A percentile compares a stretch with the other conserved stretches of the same genome.
Evolutionary conservation across 441 rosid genomes (phyloP).

Genomic region (Gossypium lobatum): DNA sequence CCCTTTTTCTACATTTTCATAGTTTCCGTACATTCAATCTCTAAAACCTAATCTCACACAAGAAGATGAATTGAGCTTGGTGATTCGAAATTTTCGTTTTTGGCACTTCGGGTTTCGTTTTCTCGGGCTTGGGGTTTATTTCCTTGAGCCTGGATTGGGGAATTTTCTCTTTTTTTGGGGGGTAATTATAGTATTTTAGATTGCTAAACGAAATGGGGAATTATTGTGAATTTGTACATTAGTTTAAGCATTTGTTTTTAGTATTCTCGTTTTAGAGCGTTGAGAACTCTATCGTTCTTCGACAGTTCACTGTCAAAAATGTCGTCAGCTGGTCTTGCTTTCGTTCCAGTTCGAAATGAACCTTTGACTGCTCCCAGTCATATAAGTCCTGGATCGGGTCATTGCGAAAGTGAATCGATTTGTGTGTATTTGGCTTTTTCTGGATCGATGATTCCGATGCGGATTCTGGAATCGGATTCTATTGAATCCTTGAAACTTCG

Average conservation of each 20-base stretch:
- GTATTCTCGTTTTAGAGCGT: constrained; percentile 3
- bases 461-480: constrained; percentile 54
- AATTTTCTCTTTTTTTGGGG: neutral
- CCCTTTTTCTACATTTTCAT: neutral
- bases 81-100: neutral
- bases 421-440: constrained; percentile 37
- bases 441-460: constrained; percentile 49
- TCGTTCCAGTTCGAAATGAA: constrained; percentile 35
- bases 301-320: constrained; percentile 16
- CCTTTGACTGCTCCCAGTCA: constrained; percentile 26
- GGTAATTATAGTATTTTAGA: neutral
- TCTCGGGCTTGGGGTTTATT: neutral
- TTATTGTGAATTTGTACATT: constrained; percentile 10
- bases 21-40: neutral
- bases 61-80: constrained; percentile 6
- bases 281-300: constrained; percentile 3
- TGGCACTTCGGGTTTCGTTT: neutral
- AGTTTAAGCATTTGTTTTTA: neutral
- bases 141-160: neutral
- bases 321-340: constrained; percentile 56
- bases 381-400: constrained; percentile 18
- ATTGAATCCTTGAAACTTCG: constrained; percentile 64
- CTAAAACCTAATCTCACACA: neutral
- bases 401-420: constrained; percentile 42
- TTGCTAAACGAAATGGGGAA: neutral